Percentiles rank a stretch among this genome's conserved stretches.
Conservation (phyloP, 495 filamentous ascomycete genomes). For the Filosporella fistucella region DNA sequence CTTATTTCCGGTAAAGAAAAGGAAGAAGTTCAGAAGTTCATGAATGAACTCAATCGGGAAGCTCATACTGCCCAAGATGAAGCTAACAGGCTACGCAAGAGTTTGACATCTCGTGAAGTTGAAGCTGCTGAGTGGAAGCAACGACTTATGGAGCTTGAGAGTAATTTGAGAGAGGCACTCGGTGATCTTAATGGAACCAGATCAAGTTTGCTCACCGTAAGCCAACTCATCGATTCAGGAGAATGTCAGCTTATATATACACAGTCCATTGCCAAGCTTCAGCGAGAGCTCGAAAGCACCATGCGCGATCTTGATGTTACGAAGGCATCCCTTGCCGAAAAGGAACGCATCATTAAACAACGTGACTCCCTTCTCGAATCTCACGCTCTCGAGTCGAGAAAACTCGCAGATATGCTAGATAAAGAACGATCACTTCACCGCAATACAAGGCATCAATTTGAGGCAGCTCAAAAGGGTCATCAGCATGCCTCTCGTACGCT, state of each 20-base stretch:
- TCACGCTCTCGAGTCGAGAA: conserved; percentile 78
- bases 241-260: conserved; percentile 19
- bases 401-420: conserved; percentile 82
- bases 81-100: conserved; percentile 71
- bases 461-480: conserved; percentile 80
- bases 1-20: conserved; percentile 81
- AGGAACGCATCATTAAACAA: conserved; percentile 81
- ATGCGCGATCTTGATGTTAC: conserved; percentile 74
- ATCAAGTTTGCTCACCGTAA: conserved; percentile 73
- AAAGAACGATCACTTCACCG: conserved; percentile 83
- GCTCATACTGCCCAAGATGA: conserved; percentile 82
- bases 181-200: conserved; percentile 82
- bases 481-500: conserved; percentile 79
- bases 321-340: conserved; percentile 72
- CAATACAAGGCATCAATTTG: conserved; percentile 79
- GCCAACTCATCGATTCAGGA: conserved; percentile 13
- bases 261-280: conserved; percentile 78
- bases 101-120: conserved; percentile 74
- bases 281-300: conserved; percentile 80
- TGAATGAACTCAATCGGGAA: conserved; percentile 83
- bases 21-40: conserved; percentile 67
- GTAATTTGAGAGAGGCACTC: conserved; percentile 76
- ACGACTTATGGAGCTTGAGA: conserved; percentile 82
- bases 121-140: conserved; percentile 88
- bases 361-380: conserved; percentile 90